Evolutionary conservation across 2,329 filamentous ascomycete genomes (phyloP).

Genomic region (Talaromyces sp.): DNA sequence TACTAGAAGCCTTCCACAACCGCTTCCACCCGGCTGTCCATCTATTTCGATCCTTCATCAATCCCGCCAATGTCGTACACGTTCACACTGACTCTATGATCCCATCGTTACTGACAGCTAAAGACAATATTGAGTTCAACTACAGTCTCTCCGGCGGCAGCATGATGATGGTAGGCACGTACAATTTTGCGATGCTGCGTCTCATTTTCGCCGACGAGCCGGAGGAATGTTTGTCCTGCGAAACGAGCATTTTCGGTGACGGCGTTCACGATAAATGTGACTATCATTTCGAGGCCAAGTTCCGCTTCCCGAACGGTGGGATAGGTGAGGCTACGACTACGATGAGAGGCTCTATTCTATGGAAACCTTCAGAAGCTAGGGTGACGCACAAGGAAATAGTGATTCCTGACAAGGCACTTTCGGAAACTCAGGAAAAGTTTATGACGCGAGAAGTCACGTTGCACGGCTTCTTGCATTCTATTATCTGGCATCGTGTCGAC

Average conservation of each 20-base stretch:
- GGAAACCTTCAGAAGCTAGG: slow-evolving; percentile 18
- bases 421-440: slow-evolving; percentile 4
- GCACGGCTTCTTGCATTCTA: slow-evolving; percentile 15
- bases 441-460: slow-evolving; percentile 12
- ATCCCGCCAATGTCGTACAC: slow-evolving; percentile 34
- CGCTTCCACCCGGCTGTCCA: slow-evolving; percentile 46
- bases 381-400: slow-evolving; percentile 11
- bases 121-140: slow-evolving; percentile 43
- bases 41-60: slow-evolving; percentile 37
- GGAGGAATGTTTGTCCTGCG: slow-evolving; percentile 34
- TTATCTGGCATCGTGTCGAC: slow-evolving; percentile 19
- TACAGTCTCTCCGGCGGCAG: slow-evolving; percentile 41
- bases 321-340: slow-evolving; percentile 30
- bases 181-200: slow-evolving; percentile 35
- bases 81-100: slow-evolving; percentile 28
- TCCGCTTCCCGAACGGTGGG: slow-evolving; percentile 38
- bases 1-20: slow-evolving; percentile 50
- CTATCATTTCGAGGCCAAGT: slow-evolving; percentile 31
- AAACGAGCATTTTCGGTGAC: slow-evolving; percentile 22
- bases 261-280: slow-evolving; percentile 36
- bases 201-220: slow-evolving; percentile 26
- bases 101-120: slow-evolving; percentile 26
- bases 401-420: slow-evolving; percentile 4
- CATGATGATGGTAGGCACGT: slow-evolving; percentile 31
- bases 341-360: slow-evolving; percentile 20